Evolutionary conservation across 495 filamentous ascomycete genomes (phyloP).

Genomic region (Trichoderma reesei): DNA sequence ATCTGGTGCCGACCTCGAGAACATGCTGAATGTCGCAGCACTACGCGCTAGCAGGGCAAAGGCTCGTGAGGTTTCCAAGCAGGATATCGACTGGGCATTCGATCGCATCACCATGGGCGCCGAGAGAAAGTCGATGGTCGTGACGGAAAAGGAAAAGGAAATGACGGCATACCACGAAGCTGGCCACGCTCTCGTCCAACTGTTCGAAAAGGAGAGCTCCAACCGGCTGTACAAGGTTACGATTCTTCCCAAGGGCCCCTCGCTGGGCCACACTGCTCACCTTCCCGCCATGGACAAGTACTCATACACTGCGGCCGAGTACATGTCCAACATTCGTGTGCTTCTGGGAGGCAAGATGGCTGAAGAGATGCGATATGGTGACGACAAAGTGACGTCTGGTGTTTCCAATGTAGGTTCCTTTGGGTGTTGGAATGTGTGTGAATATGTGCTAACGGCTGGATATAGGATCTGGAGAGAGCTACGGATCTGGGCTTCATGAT

Average conservation of each 20-base stretch:
- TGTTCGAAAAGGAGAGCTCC: conserved; percentile 59
- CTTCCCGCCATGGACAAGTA: conserved; percentile 87
- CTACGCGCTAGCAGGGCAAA: conserved; percentile 80
- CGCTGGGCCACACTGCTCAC: conserved; percentile 74
- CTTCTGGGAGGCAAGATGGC: conserved; percentile 89
- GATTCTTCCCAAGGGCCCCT: conserved; percentile 80
- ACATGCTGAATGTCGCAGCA: conserved; percentile 92
- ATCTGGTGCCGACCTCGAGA: conserved; percentile 91
- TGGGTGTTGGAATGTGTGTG: conserved; percentile 1
- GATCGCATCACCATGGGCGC: conserved; percentile 98
- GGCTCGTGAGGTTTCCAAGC: conserved; percentile 56
- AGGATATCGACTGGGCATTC: conserved; percentile 93
- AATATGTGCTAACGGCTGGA: conserved; percentile 16
- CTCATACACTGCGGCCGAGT: conserved; percentile 62
- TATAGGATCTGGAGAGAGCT: conserved; percentile 70
- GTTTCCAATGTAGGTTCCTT: conserved; percentile 53
- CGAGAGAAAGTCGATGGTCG: conserved; percentile 77
- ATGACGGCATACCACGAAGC: conserved; percentile 97
- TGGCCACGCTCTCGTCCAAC: conserved; percentile 81
- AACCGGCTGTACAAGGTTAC: conserved; percentile 90
- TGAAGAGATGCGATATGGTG: conserved; percentile 84
- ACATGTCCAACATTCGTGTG: conserved; percentile 67
- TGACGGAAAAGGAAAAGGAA: conserved; percentile 58
- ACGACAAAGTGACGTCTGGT: conserved; percentile 78
- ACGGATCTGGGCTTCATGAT: conserved; percentile 73